Conservation (phyloP, 805 yeast genomes). For the Vanderwaltozyma verrucispora region DNA sequence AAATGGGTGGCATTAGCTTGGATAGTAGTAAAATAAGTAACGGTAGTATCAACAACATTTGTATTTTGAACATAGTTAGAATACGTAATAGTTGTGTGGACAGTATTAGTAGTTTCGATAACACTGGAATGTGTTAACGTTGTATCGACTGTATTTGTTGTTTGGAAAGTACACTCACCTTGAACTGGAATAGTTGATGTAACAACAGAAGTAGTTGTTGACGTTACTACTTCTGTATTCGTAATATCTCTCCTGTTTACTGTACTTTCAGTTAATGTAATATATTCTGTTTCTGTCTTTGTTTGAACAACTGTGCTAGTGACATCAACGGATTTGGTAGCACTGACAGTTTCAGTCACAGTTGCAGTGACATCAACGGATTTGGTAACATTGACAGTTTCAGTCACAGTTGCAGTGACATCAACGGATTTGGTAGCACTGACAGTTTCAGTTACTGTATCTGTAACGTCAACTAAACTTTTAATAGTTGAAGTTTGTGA, state of each 20-base stretch:
- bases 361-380: constrained; percentile 2
- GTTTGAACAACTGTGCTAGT: too few relatives aligned
- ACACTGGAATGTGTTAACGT: background rate
- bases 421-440: background rate
- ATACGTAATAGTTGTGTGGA: too few relatives aligned
- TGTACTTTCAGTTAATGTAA: too few relatives aligned
- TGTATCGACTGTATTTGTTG: background rate
- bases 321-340: too few relatives aligned
- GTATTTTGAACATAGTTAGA: background rate
- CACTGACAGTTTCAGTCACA: background rate
- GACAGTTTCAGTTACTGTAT: background rate
- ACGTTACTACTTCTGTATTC: too few relatives aligned
- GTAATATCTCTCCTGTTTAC: too few relatives aligned
- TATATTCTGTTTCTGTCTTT: background rate
- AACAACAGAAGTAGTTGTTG: background rate
- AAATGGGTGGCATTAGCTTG: too few relatives aligned
- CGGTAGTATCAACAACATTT: background rate
- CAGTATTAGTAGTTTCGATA: too few relatives aligned
- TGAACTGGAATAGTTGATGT: background rate
- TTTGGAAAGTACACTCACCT: background rate
- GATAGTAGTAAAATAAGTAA: background rate
- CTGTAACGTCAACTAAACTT: background rate
- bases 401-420: background rate
- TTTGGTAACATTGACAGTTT: constrained; percentile 1
- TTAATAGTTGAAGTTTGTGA: background rate